Evolutionary conservation across 2,329 filamentous ascomycete species (phyloP).

Genomic region (Fusarium floridanum): DNA sequence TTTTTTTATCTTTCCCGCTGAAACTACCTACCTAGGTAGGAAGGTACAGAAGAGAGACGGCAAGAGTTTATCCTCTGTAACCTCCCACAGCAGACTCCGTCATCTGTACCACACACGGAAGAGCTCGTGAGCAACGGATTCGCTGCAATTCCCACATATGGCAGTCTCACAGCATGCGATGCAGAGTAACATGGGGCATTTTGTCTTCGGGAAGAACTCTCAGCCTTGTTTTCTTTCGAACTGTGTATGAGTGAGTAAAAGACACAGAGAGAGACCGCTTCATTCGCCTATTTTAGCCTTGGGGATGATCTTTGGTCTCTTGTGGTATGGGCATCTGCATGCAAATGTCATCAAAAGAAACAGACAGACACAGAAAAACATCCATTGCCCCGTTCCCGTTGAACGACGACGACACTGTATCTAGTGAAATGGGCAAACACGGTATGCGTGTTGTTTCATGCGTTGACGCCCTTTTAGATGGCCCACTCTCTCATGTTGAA

Average conservation of each 20-base stretch:
- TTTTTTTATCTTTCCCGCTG: constrained; percentile 4
- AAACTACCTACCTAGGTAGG: constrained; percentile 35
- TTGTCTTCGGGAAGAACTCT: constrained; percentile 22
- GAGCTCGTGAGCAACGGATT: constrained; percentile 35
- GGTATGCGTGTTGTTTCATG: constrained; percentile 6
- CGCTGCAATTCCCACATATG: constrained; percentile 44
- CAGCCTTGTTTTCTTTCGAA: constrained; percentile 28
- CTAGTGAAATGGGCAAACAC: constrained; percentile 28
- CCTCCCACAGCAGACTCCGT: constrained; percentile 33
- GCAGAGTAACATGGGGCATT: neutral
- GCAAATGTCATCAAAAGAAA: constrained; percentile 7
- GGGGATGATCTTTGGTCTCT: constrained; percentile 4
- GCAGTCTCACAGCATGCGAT: constrained; percentile 29
- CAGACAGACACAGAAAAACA: neutral
- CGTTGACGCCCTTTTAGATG: constrained; percentile 16
- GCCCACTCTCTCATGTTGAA: constrained; percentile 4
- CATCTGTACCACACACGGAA: constrained; percentile 21
- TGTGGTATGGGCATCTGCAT: constrained; percentile 13
- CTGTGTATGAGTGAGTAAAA: neutral
- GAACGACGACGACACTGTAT: constrained; percentile 28
- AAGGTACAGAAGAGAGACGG: constrained; percentile 22
- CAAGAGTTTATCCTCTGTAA: constrained; percentile 16
- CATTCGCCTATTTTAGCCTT: constrained; percentile 4
- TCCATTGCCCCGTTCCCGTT: constrained; percentile 1
- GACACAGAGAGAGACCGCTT: constrained; percentile 1